Evolutionary conservation across 2,329 filamentous ascomycete genomes (phyloP), one percentile per base, ranked within the genome.

Genomic region (Meredithiella fracta): DNA sequence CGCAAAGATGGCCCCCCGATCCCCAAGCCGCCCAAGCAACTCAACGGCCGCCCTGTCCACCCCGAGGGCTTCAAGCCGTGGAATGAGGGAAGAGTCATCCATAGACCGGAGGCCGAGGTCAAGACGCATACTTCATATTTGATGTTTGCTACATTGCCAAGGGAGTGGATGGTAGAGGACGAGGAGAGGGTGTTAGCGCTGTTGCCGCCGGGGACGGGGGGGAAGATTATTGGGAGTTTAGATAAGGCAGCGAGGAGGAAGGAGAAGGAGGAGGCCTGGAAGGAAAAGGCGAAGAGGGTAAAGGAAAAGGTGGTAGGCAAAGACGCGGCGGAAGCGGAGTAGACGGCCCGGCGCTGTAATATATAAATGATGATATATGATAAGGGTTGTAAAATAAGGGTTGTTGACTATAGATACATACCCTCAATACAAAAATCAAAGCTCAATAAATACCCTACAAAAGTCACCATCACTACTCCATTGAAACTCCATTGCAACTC

Each of bases 41-140:
- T 26, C 7, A 51, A 54, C 37, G 26, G 37, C 11, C 49, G 47
- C 17, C 47, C 47, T 2, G 20, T 26, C 9, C 40, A 23, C n/a
- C 47, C 42, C 8, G 57, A 53, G 7, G 47, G 47, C 17, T 50
- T 49, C 11, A 80, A 86, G 60, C 67, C 77, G 1, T 94, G 83
- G 71, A 79, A 85, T 65, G 79, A 90, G 59, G 92, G 92, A 1
- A 78, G 80, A 26, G 65, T 97, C 42, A 76, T 88, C 29, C 87
- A 94, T 63, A 78, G 88, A 23, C 82, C 86, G 0, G 92, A 98
- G 70, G 72, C 82, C 0, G 92, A 98, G 64, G 72, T 97, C 59
- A 96, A 95, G 75, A 92, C 86, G 6, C 92, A 98, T 68, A 98
- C 92, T 0, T 92, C 86, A n/a, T 98, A 98, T 67, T 76, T 98